Evolutionary conservation across 2,329 filamentous ascomycete genomes (phyloP), one percentile per base, ranked within the genome.

Genomic region (Pseudogymnoascus sp.): DNA sequence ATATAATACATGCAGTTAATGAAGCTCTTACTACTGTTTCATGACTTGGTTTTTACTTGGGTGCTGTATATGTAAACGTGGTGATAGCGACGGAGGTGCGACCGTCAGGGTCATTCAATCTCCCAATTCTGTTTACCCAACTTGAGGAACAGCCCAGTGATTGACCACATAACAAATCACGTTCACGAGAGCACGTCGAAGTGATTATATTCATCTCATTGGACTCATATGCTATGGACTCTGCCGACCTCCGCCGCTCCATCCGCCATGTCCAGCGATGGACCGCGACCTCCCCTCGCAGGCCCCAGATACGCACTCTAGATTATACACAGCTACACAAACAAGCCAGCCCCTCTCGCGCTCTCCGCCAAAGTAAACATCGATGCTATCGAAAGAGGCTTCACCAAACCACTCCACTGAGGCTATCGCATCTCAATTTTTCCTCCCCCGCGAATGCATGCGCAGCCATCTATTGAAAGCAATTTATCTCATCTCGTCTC

Each of bases 391-490:
- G 28, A 33, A 30, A 55, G 25, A 33, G 49, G 49, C 28, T 25
- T 25, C 45, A 33, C 49, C 49, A 60, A 42, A 60, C 58, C 58
- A 60, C 35, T 42, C 58, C 58, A 60, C 25, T 60, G 35, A 60
- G 33, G n/a, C 33, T 59, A 14, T 42, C 58, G 35, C 38, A 60
- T 60, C 58, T 60, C 58, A 42, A 42, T 42, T 42, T 60, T 60
- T 25, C 33, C 58, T 30, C 25, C 33, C 19, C 58, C 33, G 16
- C 33, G 19, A 60, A 60, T 60, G 58, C 58, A 60, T 25, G 25
- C 35, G 25, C 35, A 42, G 58, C 35, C 58, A 60, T 38, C 35
- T 38, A 42, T 38, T 55, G 49, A 55, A 55, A 55, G 49, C 49
- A 55, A 55, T 33, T 55, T 55, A 55, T 33, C 49, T 55, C 49